Percentiles rank a stretch among this genome's conserved stretches.
Conservation (phyloP, 805 yeast genomes). For the Isabelozyma rhagii region DNA sequence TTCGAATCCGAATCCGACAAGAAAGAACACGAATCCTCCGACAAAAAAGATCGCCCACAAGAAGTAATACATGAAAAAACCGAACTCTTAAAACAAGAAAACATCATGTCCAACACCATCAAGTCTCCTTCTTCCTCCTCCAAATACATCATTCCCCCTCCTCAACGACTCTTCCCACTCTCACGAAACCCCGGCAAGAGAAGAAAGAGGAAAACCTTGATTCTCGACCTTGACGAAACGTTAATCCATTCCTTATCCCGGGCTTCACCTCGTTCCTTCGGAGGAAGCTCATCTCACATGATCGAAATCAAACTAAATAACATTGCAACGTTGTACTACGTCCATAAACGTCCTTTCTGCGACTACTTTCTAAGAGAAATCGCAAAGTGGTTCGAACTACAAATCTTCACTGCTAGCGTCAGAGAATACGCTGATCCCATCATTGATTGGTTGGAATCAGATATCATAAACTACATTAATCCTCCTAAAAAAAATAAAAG, state of each 20-base stretch:
- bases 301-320: conserved; percentile 74
- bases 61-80: conserved; percentile 26
- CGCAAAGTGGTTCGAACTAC: conserved; percentile 81
- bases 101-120: conserved; percentile 35
- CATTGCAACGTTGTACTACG: conserved; percentile 79
- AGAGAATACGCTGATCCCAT: conserved; percentile 97
- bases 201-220: conserved; percentile 59
- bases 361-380: conserved; percentile 79
- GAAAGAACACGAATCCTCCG: neutral
- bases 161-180: conserved; percentile 41
- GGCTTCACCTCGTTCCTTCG: conserved; percentile 46
- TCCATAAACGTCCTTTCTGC: conserved; percentile 89
- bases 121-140: conserved; percentile 41
- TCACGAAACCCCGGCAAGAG: conserved; percentile 36
- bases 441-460: conserved; percentile 83
- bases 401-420: conserved; percentile 92
- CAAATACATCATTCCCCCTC: conserved; percentile 45
- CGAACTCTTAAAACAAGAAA: conserved; percentile 37
- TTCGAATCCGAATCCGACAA: neutral
- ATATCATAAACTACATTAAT: conserved; percentile 22
- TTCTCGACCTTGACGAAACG: conserved; percentile 91
- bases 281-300: conserved; percentile 46
- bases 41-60: conserved; percentile 4
- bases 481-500: conserved; percentile 4
- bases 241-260: conserved; percentile 86